phyloP scores from a whole-genome alignment of 208 protist genomes.

The Wallacemonas rigidus region DNA sequence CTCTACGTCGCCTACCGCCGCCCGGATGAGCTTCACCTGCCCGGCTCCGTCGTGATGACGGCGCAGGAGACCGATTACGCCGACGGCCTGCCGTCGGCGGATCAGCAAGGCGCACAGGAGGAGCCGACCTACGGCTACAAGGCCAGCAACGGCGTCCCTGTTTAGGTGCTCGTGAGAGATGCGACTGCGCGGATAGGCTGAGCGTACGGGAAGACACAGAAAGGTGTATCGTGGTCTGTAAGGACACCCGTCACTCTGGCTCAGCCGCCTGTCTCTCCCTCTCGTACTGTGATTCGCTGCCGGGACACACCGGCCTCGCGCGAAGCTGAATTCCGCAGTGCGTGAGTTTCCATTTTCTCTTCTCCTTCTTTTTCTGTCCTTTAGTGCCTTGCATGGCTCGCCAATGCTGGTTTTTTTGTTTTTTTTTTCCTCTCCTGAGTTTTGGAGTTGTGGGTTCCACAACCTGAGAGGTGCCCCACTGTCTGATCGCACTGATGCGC shows the following conservation, averaged over 20 bases:
- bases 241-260: too few species aligned
- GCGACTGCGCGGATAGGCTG: too few species aligned
- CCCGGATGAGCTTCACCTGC: constrained; percentile 50
- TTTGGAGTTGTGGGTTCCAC: neutral
- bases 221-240: too few species aligned
- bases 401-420: neutral
- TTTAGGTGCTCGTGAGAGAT: neutral
- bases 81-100: constrained; percentile 16
- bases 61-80: constrained; percentile 27
- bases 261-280: too few species aligned
- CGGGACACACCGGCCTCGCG: too few species aligned
- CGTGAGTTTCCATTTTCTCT: neutral
- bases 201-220: too few species aligned
- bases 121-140: constrained; percentile 16
- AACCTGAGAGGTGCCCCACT: neutral
- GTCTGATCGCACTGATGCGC: neutral
- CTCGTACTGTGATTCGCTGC: neutral
- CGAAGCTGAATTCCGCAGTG: too few species aligned
- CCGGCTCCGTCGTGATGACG: constrained; percentile 39
- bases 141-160: constrained; percentile 15
- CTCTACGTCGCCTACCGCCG: constrained; percentile 58
- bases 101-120: neutral
- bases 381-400: too few species aligned
- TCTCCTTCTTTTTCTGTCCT: neutral
- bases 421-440: constrained; percentile 15